Evolutionary conservation across 2,329 filamentous ascomycete genomes (phyloP), one percentile per base, ranked within the genome.

Genomic region (Talaromyces sp.): DNA sequence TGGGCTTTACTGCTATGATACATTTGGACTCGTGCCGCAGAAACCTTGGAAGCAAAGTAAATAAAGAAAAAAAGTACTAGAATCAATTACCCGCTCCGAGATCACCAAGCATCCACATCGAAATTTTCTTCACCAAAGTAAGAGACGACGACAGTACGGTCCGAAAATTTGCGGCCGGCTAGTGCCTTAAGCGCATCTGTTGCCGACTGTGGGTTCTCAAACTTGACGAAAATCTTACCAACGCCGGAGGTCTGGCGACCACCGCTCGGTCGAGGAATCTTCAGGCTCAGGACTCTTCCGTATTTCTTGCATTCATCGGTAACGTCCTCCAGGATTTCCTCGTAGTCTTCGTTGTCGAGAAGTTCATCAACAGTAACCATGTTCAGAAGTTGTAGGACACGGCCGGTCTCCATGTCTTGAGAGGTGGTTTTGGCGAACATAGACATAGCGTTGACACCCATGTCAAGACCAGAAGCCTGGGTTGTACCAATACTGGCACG

Each of bases 81-180:
- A 42, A 48, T 51, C 49, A 48, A 33, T 30, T 20, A 39, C 14
- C 16, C 33, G 22, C 33, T 41, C 6, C 44, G 1, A 40, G 11
- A 49, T 57, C 52, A 64, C 62, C 62, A 64, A 19, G 62, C 62
- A 41, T 64, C 62, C 17, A 61, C 60, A 67, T 97, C 93, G 65
- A 97, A 97, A 70, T 96, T 96, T 75, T 97, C 93, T 86, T 92
- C 95, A 19, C 91, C 89, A 73, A 97, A 99, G 76, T 94, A 97
- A 3, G 94, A 97, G 2, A 90, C 91, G 11, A 99, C 91, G 24
- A 99, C 95, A 3, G 94, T 99, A 64, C 95, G 85, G 75, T 97
- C 91, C 0, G 92, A 90, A 71, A 99, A 99, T 72, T 97, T 97
- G 60, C 95, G 84, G 42, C 94, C 94, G 27, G 95, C 94, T 64